Evolutionary conservation across 805 yeast genomes (phyloP).

Genomic region (Tetrapisispora nanseiensis): DNA sequence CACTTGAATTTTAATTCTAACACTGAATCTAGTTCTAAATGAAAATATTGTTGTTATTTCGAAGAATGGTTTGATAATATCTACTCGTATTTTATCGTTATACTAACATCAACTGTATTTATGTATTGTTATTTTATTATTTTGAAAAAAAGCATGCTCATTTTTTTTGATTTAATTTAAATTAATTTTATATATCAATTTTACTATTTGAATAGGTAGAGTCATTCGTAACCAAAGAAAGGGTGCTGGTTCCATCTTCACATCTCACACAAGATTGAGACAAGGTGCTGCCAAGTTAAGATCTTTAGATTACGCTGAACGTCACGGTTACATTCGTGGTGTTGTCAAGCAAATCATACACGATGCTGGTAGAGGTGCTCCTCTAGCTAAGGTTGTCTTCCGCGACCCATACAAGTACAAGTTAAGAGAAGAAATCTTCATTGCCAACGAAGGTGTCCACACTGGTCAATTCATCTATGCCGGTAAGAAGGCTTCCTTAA

Average conservation of each 20-base stretch:
- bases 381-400: slow-evolving; percentile 97
- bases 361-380: slow-evolving; percentile 99
- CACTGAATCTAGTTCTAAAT: too few relatives aligned
- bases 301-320: slow-evolving; percentile 98
- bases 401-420: slow-evolving; percentile 99
- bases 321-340: slow-evolving; percentile 99
- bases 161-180: too few relatives aligned
- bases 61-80: too few relatives aligned
- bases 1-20: too few relatives aligned
- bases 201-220: slow-evolving; percentile 55
- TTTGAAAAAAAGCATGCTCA: too few relatives aligned
- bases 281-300: slow-evolving; percentile 99
- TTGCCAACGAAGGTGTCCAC: slow-evolving; percentile 99
- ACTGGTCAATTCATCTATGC: slow-evolving; percentile 99
- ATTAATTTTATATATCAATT: not conserved
- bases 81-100: too few relatives aligned
- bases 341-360: slow-evolving; percentile 96
- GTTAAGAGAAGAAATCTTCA: slow-evolving; percentile 95
- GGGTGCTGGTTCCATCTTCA: slow-evolving; percentile 99
- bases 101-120: too few relatives aligned
- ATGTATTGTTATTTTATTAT: too few relatives aligned
- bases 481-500: slow-evolving; percentile 96
- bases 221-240: slow-evolving; percentile 99
- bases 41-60: too few relatives aligned
- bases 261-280: slow-evolving; percentile 99